These are phyloP conservation scores for Kalmusia sp. DNA, from an alignment of 2,329 filamentous ascomycete species.

Conservation along the genomic window DNA sequence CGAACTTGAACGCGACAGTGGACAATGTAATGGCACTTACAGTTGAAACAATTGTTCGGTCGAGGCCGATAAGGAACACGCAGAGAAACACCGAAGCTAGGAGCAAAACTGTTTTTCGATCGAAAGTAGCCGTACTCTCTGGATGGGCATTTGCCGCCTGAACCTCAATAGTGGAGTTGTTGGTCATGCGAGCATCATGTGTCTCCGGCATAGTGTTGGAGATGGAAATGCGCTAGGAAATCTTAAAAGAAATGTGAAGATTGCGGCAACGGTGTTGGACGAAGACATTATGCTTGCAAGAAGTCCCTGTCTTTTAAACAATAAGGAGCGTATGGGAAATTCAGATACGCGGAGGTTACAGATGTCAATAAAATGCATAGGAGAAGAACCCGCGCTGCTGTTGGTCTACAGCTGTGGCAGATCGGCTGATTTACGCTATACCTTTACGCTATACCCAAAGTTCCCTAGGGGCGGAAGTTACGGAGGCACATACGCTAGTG, in stretches of 20 bases:
- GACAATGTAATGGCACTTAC: conserved; percentile 21
- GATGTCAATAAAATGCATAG: no score
- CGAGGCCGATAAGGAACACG: conserved; percentile 7
- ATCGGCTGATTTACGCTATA: no score
- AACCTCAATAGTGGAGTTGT: background rate
- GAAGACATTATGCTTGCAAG: background rate
- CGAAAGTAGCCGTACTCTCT: background rate
- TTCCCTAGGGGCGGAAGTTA: background rate
- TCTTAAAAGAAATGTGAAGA: background rate
- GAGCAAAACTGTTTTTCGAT: background rate
- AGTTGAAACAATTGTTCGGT: conserved; percentile 7
- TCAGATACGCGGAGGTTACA: background rate
- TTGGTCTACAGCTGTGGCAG: no score
- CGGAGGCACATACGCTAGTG: no score
- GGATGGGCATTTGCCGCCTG: background rate
- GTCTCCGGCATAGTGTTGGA: no score
- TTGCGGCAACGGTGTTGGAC: background rate
- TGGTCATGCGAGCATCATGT: no score
- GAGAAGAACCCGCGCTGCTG: no score
- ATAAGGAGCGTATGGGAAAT: background rate
- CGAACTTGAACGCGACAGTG: no score
- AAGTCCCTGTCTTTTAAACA: background rate
- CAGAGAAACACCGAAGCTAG: background rate
- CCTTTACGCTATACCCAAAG: no score
- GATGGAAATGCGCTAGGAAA: no score